phyloP scores from a whole-genome alignment of 129 eudicot species.

The Calendula officinalis region DNA sequence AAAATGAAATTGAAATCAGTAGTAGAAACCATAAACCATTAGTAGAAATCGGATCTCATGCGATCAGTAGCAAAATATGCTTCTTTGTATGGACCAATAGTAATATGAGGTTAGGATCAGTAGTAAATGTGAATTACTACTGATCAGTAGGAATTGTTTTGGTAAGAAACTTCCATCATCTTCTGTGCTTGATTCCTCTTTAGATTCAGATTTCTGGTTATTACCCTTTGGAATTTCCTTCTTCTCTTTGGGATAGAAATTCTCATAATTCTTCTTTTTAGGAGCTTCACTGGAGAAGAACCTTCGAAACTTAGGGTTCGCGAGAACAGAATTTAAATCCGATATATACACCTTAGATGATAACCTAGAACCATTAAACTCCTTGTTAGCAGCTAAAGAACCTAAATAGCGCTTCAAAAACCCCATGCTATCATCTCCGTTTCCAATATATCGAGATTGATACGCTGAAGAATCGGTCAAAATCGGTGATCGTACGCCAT shows the following conservation, averaged over 20 bases:
- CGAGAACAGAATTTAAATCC: conserved; percentile 44
- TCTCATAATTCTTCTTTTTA: conserved; percentile 86
- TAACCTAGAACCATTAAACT: conserved; percentile 15
- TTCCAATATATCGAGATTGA: conserved; percentile 28
- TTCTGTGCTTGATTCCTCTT: too few species aligned
- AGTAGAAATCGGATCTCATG: too few species aligned
- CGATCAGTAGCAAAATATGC: too few species aligned
- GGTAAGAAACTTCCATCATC: too few species aligned
- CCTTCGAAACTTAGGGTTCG: conserved; percentile 62
- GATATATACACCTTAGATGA: conserved; percentile 37
- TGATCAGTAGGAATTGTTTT: too few species aligned
- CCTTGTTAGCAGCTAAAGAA: conserved; percentile 44
- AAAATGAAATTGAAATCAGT: too few species aligned
- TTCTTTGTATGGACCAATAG: too few species aligned
- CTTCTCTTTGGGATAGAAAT: conserved; percentile 75
- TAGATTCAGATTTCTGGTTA: conserved; percentile 77
- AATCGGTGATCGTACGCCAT: conserved; percentile 42
- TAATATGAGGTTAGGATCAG: too few species aligned
- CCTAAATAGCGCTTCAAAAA: conserved; percentile 65
- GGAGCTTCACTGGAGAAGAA: conserved; percentile 73
- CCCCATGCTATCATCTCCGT: conserved; percentile 48
- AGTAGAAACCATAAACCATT: too few species aligned
- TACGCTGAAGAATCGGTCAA: conserved; percentile 25
- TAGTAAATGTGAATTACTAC: too few species aligned
- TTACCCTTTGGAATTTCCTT: conserved; percentile 75